Evolutionary conservation across 192 early-diverging fungal species (phyloP), one percentile per base, ranked within the genome.

Genomic region (Thamnidium elegans): DNA sequence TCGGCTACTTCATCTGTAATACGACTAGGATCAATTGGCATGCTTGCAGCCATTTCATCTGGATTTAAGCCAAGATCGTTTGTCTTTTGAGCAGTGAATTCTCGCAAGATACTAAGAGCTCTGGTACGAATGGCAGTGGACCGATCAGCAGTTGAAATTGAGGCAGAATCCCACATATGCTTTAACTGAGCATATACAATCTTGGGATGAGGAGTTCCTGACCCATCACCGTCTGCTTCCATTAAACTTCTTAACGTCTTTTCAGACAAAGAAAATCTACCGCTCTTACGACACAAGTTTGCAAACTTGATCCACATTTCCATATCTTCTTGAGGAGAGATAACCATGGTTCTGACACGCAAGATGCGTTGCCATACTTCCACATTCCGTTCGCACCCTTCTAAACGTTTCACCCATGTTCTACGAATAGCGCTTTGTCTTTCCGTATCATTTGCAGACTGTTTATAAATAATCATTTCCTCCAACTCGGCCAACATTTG

Each of bases 401-500:
- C 82, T 47, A 99, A 74, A 34, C 96, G 89, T 45, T 70, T 65
- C 82, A 91, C 91, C 97, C 97, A 99, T 0, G 95, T 94, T 23
- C 83, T 82, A 36, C 91, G 77, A 36, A 99, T 96, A 0, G 85
- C 80, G 14, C 68, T 75, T 62, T 86, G 82, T 17, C 88, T 78
- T 58, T 97, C 88, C 0, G 85, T 82, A 26, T 94, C 87, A 59
- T 97, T 91, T 26, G 88, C 78, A 9, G 83, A 77, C 48, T 89
- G 86, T 67, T 94, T 95, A 71, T 94, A 99, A 0, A 80, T 74
- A 26, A 99, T 94, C 51, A 96, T 94, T 73, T 99, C 97, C 71
- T 99, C 97, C 55, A 99, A 73, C 72, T 99, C 97, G 0, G 94
- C 91, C 65, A 99, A 87, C 96, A 99, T 91, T 76, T 99, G 97